Conservation (phyloP, 768 basidiomycete genomes). For the Lyophyllum semitale region DNA sequence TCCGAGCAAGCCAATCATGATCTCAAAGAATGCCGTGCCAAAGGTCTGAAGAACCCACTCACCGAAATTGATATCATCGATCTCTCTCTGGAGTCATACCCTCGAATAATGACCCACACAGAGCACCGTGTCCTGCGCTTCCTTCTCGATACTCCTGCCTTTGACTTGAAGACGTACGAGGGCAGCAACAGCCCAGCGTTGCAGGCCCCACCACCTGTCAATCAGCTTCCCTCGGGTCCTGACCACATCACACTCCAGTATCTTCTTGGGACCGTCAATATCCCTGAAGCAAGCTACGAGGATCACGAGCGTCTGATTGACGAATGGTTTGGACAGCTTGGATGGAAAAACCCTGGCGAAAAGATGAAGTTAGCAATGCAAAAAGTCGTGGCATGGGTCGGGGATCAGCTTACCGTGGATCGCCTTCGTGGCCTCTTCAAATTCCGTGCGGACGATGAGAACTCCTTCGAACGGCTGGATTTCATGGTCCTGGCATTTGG, state of each 20-base stretch:
- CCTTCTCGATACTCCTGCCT: conserved; percentile 28
- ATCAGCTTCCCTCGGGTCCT: conserved; percentile 26
- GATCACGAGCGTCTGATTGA: conserved; percentile 31
- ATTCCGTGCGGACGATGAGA: conserved; percentile 36
- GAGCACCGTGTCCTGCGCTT: conserved; percentile 24
- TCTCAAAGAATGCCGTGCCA: conserved; percentile 20
- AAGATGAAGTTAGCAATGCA: conserved; percentile 21
- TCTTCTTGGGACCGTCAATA: conserved; percentile 34
- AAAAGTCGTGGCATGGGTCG: conserved; percentile 31
- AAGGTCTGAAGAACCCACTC: conserved; percentile 24
- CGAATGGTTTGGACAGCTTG: conserved; percentile 33
- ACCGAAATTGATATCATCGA: conserved; percentile 22
- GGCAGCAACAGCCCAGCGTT: conserved; percentile 17
- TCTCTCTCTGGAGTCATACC: conserved; percentile 14
- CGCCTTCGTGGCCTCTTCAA: conserved; percentile 35
- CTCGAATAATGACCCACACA: conserved; percentile 9
- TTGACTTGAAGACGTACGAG: conserved; percentile 28
- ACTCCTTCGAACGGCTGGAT: conserved; percentile 34
- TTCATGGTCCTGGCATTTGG: conserved; percentile 33
- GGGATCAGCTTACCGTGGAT: conserved; percentile 42
- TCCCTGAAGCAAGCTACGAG: conserved; percentile 42
- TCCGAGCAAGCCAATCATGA: conserved; percentile 14
- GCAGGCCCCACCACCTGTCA: conserved; percentile 17
- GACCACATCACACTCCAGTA: conserved; percentile 32
- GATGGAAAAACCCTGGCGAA: conserved; percentile 17